Evolutionary conservation across 352 stramenopile species (phyloP), one percentile per base, ranked within the genome.

Genomic region (Aphanomyces stellatus): DNA sequence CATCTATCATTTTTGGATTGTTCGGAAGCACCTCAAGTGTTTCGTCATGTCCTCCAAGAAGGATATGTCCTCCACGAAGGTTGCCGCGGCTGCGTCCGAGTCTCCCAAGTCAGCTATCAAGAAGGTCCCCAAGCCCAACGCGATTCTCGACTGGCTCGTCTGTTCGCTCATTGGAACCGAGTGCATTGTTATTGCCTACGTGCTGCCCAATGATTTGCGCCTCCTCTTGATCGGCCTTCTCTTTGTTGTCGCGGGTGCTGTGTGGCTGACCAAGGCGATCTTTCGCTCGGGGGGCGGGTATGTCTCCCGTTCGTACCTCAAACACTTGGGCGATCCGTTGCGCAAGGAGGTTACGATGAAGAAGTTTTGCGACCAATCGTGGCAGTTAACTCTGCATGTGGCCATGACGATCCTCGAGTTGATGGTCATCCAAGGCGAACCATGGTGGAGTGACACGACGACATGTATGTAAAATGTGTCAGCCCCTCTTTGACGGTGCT

Each of bases 281-380:
- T 93, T 93, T 49, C 81, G 75, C 27, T 73, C 86, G 27, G 73
- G 71, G n/a, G 85, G 85, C n/a, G n/a, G n/a, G n/a, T n/a, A n/a
- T n/a, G n/a, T n/a, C n/a, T n/a, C n/a, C 61, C 78, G 80, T 64
- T 88, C 74, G 1, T 88, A 88, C 69, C 71, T 93, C 61, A 69
- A 90, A 71, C 82, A 92, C 73, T 69, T 93, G n/a, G 80, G 82
- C 7, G 80, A 95, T 66, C 87, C 87, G 41, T 72, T 95, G 19
- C 85, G 84, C 72, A 93, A 93, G 71, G 51, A 73, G n/a, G 70
- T 91, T 68, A 82, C 85, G 33, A 89, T 92, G 80, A 90, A 91
- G 71, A 96, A 96, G 72, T 96, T 86, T 79, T 88, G 78, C 48
- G 85, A 94, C 65, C 87, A 96, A 79, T 91, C 84, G 25, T 96